Evolutionary conservation across 108 stramenopile species (phyloP).

Genomic region (Skeletonema grethae): DNA sequence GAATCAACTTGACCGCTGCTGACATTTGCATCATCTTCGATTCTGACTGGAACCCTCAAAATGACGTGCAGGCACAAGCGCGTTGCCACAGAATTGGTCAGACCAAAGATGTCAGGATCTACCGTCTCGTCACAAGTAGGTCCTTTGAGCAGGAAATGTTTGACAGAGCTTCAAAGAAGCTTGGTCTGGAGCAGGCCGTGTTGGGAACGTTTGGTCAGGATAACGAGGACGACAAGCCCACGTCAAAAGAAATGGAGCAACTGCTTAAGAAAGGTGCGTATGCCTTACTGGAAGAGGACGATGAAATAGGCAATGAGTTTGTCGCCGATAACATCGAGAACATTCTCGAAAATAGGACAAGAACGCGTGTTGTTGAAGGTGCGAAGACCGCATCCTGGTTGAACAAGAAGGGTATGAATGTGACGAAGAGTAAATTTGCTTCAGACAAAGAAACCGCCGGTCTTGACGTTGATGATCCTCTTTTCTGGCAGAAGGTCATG

Average conservation of each 20-base stretch:
- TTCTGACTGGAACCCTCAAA: slow-evolving; percentile 99
- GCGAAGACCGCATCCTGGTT: slow-evolving; percentile 90
- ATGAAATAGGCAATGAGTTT: slow-evolving; percentile 84
- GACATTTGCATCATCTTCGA: slow-evolving; percentile 86
- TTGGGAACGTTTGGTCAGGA: slow-evolving; percentile 92
- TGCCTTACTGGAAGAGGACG: slow-evolving; percentile 85
- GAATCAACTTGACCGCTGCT: slow-evolving; percentile 98
- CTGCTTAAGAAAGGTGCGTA: slow-evolving; percentile 92
- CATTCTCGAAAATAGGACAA: slow-evolving; percentile 85
- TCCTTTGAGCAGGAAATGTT: slow-evolving; percentile 99
- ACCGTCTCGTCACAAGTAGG: slow-evolving; percentile 95
- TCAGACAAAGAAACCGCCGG: slow-evolving; percentile 67
- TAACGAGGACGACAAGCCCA: slow-evolving; percentile 88
- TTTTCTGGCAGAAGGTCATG: slow-evolving; percentile 96
- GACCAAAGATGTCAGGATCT: slow-evolving; percentile 94
- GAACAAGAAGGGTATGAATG: slow-evolving; percentile 84
- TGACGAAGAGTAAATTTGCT: slow-evolving; percentile 84
- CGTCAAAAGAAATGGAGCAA: slow-evolving; percentile 92
- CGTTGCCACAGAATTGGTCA: slow-evolving; percentile 99
- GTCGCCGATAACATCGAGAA: slow-evolving; percentile 90
- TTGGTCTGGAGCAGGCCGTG: slow-evolving; percentile 99
- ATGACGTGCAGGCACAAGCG: slow-evolving; percentile 98
- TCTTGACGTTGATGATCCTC: slow-evolving; percentile 85
- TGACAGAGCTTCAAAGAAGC: slow-evolving; percentile 95
- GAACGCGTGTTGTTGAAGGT: slow-evolving; percentile 89